A percentile compares a stretch with the other conserved stretches of the same genome.
Evolutionary conservation across 768 basidiomycete species (phyloP).

Genomic region (Tulasnella sp.): DNA sequence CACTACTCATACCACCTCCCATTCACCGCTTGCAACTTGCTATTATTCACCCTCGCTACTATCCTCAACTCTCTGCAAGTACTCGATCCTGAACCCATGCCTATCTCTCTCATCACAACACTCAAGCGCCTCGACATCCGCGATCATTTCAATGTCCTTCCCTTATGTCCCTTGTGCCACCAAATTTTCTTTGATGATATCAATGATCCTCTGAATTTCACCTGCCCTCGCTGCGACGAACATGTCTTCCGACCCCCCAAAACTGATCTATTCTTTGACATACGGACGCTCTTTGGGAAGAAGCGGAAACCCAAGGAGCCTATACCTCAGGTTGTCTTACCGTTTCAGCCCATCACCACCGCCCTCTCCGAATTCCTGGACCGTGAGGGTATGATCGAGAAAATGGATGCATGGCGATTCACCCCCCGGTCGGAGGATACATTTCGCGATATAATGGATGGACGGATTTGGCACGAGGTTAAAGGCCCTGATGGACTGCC

Average conservation of each 20-base stretch:
- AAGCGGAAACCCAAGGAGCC: background rate
- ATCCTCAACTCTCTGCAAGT: background rate
- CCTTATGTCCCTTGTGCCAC: background rate
- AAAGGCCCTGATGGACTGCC: background rate
- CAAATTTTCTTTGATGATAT: background rate
- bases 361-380: background rate
- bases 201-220: background rate
- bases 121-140: background rate
- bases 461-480: constrained; percentile 1
- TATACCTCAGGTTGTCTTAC: background rate
- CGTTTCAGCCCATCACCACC: background rate
- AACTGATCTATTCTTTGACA: background rate
- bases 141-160: background rate
- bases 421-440: background rate
- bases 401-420: background rate
- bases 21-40: background rate
- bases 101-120: background rate
- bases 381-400: background rate
- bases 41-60: background rate
- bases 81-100: background rate
- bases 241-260: background rate
- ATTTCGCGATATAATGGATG: background rate
- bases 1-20: background rate
- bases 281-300: background rate
- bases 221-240: background rate